Percentiles rank a stretch among this genome's conserved stretches.
These are phyloP conservation scores for Kwoniella newhampshirensis DNA, from an alignment of 768 basidiomycete genomes.

Conservation along the genomic window DNA sequence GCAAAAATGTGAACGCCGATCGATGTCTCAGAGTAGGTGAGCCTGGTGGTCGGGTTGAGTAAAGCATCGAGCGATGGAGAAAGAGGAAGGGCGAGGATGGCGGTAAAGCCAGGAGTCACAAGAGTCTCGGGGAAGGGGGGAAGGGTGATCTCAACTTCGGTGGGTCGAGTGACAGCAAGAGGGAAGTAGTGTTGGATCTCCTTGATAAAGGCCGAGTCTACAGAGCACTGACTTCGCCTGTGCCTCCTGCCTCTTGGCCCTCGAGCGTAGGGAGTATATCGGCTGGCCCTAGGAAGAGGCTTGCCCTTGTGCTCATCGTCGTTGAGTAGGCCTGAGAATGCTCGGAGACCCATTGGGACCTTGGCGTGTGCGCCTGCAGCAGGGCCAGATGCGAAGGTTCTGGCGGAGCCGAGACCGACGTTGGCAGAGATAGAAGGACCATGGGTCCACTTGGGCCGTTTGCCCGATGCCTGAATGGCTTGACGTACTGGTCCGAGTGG, in stretches of 20 bases:
- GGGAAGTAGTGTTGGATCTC: slow-evolving; percentile 24
- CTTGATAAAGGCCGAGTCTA: slow-evolving; percentile 19
- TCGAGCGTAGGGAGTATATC: slow-evolving; percentile 29
- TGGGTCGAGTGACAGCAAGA: slow-evolving; percentile 6
- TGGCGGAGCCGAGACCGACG: slow-evolving; percentile 36
- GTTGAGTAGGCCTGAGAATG: slow-evolving; percentile 26
- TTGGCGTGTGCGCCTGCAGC: slow-evolving; percentile 14
- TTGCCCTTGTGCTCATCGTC: slow-evolving; percentile 21
- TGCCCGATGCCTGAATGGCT: slow-evolving; percentile 7
- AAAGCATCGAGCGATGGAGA: slow-evolving; percentile 32
- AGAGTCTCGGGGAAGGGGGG: slow-evolving; percentile 32
- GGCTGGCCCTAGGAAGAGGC: slow-evolving; percentile 20
- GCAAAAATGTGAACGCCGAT: slow-evolving; percentile 35
- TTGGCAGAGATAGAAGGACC: slow-evolving; percentile 27
- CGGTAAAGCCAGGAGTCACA: slow-evolving; percentile 29
- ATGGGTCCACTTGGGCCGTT: slow-evolving; percentile 10
- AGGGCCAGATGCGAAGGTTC: slow-evolving; percentile 31
- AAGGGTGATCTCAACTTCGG: slow-evolving; percentile 13
- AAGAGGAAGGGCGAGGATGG: slow-evolving; percentile 31
- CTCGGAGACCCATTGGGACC: slow-evolving; percentile 34
- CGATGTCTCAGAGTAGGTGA: slow-evolving; percentile 28
- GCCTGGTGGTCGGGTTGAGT: slow-evolving; percentile 19
- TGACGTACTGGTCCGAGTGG: slow-evolving; percentile 17
- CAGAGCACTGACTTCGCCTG: slow-evolving; percentile 3
- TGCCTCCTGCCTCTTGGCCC: neutral